Conservation (phyloP, 495 filamentous ascomycete species). For the Penicillium parvum region DNA sequence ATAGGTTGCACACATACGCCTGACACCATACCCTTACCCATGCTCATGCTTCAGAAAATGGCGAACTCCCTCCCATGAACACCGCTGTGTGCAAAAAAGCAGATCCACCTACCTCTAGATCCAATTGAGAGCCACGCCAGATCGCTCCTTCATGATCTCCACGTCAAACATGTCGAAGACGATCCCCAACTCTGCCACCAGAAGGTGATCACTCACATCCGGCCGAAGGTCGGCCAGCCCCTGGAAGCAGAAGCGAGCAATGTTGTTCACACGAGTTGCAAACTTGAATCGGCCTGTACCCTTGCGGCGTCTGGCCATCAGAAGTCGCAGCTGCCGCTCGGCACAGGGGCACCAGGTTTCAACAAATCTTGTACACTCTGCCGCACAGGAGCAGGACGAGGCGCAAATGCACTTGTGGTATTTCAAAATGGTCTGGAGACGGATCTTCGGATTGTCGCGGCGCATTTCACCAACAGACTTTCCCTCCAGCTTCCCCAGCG, state of each 20-base stretch:
- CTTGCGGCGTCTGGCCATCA: constrained; percentile 18
- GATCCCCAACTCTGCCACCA: constrained; percentile 18
- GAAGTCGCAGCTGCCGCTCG: constrained; percentile 32
- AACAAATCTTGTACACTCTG: constrained; percentile 24
- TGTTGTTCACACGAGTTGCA: constrained; percentile 18
- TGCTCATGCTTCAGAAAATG: too few relatives aligned
- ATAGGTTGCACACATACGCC: too few relatives aligned
- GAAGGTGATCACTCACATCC: constrained; percentile 17
- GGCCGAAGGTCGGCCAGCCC: constrained; percentile 18
- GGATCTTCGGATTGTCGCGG: constrained; percentile 17
- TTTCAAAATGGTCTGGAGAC: constrained; percentile 21
- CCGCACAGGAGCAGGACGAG: constrained; percentile 28
- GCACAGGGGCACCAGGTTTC: constrained; percentile 34
- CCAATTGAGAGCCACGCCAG: neutral
- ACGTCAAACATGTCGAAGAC: constrained; percentile 18
- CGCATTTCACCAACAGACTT: constrained; percentile 33
- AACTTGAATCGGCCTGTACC: constrained; percentile 14
- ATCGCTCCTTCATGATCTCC: constrained; percentile 29
- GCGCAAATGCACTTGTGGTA: constrained; percentile 35
- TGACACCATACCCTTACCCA: too few relatives aligned
- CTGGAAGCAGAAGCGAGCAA: constrained; percentile 30
- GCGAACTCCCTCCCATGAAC: too few relatives aligned
- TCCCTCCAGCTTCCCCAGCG: constrained; percentile 31
- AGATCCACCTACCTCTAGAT: neutral
- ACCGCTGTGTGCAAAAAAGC: too few relatives aligned